A percentile compares a stretch with the other conserved stretches of the same genome.
Conservation (phyloP, 192 early-diverging fungal species). For the Helicostylum pulchrum region DNA sequence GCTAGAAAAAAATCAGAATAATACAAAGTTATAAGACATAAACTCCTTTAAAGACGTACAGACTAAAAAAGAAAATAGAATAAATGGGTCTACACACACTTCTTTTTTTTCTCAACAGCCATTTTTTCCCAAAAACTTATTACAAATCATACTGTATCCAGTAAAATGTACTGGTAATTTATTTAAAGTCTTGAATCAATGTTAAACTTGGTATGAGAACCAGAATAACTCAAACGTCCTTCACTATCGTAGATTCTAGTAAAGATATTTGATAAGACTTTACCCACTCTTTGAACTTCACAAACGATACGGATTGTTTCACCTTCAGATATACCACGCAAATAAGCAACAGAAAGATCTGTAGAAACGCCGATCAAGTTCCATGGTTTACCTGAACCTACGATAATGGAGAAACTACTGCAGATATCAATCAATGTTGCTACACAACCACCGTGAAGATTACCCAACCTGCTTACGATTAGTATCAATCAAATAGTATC, state of each 20-base stretch:
- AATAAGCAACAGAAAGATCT: constrained; percentile 21
- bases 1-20: too few species aligned
- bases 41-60: too few species aligned
- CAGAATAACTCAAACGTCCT: constrained; percentile 16
- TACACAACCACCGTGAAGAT: constrained; percentile 34
- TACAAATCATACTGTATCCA: too few species aligned
- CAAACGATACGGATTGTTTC: constrained; percentile 18
- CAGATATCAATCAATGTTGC: constrained; percentile 34
- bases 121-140: too few species aligned
- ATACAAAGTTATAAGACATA: too few species aligned
- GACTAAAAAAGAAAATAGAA: too few species aligned
- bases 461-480: background rate
- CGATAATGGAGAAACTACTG: constrained; percentile 24
- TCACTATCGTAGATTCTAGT: constrained; percentile 24
- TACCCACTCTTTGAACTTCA: constrained; percentile 19
- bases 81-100: too few species aligned
- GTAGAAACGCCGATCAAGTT: constrained; percentile 26
- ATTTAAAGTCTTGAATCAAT: constrained; percentile 21
- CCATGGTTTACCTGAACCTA: constrained; percentile 19
- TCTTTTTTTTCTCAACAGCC: too few species aligned
- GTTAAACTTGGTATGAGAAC: constrained; percentile 31
- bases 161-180: too few species aligned
- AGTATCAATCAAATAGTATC: background rate
- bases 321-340: constrained; percentile 10
- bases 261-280: constrained; percentile 20